These are phyloP conservation scores for Solanum piurae DNA, from an alignment of 257 asterid species.

Conservation along the genomic window DNA sequence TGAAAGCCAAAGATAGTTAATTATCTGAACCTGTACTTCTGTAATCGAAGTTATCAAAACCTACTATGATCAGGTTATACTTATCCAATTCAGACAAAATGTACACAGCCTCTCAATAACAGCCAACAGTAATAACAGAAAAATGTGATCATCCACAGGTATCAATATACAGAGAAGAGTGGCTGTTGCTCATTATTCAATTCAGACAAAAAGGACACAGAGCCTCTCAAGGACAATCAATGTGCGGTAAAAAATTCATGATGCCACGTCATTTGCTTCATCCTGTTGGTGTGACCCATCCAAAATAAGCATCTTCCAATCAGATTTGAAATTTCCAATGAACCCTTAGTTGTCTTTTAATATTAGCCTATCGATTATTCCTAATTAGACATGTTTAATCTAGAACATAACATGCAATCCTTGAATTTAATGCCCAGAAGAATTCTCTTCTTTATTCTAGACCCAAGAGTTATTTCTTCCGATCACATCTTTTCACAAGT, in stretches of 20 bases:
- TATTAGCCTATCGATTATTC: neutral
- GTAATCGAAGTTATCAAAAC: neutral
- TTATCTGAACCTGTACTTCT: neutral
- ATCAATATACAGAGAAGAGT: neutral
- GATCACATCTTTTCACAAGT: neutral
- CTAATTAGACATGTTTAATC: neutral
- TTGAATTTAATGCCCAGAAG: neutral
- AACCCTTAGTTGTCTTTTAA: neutral
- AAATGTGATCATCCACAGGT: neutral
- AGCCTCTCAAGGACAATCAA: neutral
- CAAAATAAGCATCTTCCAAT: neutral
- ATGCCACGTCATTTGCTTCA: neutral
- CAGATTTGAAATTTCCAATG: neutral
- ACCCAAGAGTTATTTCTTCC: neutral
- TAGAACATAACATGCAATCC: neutral
- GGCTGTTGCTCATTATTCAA: neutral
- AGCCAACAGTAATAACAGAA: neutral
- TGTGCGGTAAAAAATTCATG: neutral
- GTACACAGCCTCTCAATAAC: neutral
- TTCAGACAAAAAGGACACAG: neutral
- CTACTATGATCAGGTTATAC: neutral
- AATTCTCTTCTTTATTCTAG: neutral
- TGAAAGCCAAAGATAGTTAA: slow-evolving; percentile 12
- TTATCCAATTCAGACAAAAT: neutral
- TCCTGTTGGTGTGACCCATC: neutral